Base-by-base conservation (phyloP, 306 rosid genomes). In the Prosopis cineraria region DNA sequence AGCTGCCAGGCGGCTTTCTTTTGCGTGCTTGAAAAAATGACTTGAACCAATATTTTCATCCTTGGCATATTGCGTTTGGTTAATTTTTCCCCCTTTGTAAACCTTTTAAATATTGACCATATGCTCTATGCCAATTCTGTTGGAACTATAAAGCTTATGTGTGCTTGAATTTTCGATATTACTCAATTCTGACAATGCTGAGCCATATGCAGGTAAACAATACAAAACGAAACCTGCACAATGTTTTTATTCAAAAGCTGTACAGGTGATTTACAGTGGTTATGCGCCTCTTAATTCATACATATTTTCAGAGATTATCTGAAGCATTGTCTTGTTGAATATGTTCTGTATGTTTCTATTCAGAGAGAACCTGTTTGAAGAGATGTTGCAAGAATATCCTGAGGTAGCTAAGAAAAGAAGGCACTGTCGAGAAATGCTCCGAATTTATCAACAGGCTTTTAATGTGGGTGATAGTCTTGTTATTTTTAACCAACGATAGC, bases 341-440 rank as follows among this genome's bases (percentile, higher is more conserved):
- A 20, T 70, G 56, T 73, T 63, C 5, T 81, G 70, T 37, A 30
- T 64, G 70, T 70, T 77, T 14, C 68, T 43, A 60, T 73, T 66
- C 78, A 94, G 98, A 80, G 98, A 94, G 82, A 87, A 92, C 85
- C 80, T 92, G 73, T 90, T 90, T 81, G 96, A 92, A 83, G 97
- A 90, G 82, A 87, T 94, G 93, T 85, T 94, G 84, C 93, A 87
- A 80, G 98, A 94, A 76, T 97, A 96, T 24, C 87, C 87, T 53
- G 98, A 95, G 78, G 76, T 95, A 39, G 88, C 98, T 70, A 78
- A 64, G 79, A 95, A 91, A 83, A 90, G 98, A 86, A 92, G 88
- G 77, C 93, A 80, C 64, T 88, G 93, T 59, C 83, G 91, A 60
- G 97, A 95, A 71, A 81, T 89, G 44, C 97, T 95, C 70, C 89